Conservation (phyloP, 345 rosid species). For the Acer negundo region DNA sequence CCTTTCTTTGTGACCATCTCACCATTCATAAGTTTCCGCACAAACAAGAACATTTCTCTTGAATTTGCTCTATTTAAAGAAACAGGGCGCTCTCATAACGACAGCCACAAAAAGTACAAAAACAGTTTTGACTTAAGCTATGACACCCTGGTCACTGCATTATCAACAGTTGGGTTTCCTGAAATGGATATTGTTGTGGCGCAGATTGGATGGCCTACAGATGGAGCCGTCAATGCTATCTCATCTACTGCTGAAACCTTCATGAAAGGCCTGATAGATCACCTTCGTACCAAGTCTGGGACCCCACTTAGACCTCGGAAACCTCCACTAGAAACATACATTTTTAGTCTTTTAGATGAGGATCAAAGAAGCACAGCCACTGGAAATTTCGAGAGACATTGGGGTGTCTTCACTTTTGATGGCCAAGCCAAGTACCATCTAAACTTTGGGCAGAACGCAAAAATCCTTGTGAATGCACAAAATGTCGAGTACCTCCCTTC, state of each 20-base stretch:
- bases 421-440: constrained; percentile 86
- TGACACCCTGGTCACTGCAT: constrained; percentile 62
- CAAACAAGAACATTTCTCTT: constrained; percentile 73
- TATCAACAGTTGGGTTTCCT: constrained; percentile 62
- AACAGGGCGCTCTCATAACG: constrained; percentile 50
- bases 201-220: constrained; percentile 95
- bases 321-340: constrained; percentile 62
- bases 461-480: constrained; percentile 62
- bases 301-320: constrained; percentile 55
- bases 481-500: constrained; percentile 72
- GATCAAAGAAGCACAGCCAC: constrained; percentile 54
- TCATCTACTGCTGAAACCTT: constrained; percentile 54
- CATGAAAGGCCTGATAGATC: constrained; percentile 63
- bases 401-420: constrained; percentile 92
- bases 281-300: constrained; percentile 62
- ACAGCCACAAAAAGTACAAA: constrained; percentile 59
- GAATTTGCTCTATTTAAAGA: constrained; percentile 71
- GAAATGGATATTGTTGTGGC: constrained; percentile 63
- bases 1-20: constrained; percentile 78
- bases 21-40: constrained; percentile 56
- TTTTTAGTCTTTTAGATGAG: constrained; percentile 80
- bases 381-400: constrained; percentile 85
- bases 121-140: constrained; percentile 80
- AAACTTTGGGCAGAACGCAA: constrained; percentile 57
- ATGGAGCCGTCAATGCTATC: constrained; percentile 78